Conservation (phyloP, 1,139 yeast genomes). For the Chernovozyma aurita region DNA sequence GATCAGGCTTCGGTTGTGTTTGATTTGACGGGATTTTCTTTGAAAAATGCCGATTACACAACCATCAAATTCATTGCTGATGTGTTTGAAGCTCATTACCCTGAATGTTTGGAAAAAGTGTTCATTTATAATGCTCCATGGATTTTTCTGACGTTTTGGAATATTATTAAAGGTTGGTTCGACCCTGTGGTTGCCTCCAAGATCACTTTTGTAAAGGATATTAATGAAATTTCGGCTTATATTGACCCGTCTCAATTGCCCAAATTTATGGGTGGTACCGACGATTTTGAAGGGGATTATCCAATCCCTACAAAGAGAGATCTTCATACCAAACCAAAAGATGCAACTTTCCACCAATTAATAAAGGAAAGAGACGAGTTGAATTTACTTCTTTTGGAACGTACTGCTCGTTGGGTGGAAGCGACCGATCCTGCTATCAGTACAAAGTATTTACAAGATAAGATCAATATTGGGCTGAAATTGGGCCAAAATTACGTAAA, state of each 20-base stretch:
- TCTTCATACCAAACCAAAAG: slow-evolving; percentile 26
- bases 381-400: slow-evolving; percentile 26
- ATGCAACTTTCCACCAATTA: slow-evolving; percentile 24
- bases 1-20: slow-evolving; percentile 40
- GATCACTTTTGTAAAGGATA: slow-evolving; percentile 40
- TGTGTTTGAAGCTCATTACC: slow-evolving; percentile 45
- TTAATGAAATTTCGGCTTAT: slow-evolving; percentile 27
- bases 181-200: slow-evolving; percentile 46
- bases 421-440: slow-evolving; percentile 37
- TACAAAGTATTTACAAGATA: slow-evolving; percentile 36
- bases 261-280: slow-evolving; percentile 37
- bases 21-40: slow-evolving; percentile 44
- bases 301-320: slow-evolving; percentile 27
- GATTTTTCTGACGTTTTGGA: slow-evolving; percentile 47
- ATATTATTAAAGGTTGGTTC: slow-evolving; percentile 41
- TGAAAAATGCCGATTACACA: slow-evolving; percentile 43
- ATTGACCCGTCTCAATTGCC: slow-evolving; percentile 35
- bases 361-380: slow-evolving; percentile 31
- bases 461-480: slow-evolving; percentile 25
- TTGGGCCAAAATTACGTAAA: slow-evolving; percentile 31
- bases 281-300: slow-evolving; percentile 23
- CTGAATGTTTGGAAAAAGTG: slow-evolving; percentile 41
- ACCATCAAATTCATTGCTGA: slow-evolving; percentile 43
- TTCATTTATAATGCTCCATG: slow-evolving; percentile 47
- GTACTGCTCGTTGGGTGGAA: slow-evolving; percentile 40